Percentiles rank a stretch among this genome's conserved stretches.
These are phyloP conservation scores for Saussurea involucrata DNA, from an alignment of 129 eudicot genomes.

Conservation along the genomic window DNA sequence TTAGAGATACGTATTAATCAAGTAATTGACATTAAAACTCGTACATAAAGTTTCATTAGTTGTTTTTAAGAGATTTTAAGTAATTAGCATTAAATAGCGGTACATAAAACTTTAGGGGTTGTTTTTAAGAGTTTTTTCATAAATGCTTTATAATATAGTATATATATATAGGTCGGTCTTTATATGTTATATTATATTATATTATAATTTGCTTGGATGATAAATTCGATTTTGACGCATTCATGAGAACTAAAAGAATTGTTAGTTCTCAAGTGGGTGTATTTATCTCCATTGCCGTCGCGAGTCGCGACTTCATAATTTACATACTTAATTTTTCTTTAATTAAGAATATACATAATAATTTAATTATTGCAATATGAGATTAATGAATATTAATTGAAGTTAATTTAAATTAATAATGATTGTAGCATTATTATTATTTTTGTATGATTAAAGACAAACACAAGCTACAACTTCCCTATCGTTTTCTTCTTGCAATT, in stretches of 20 bases:
- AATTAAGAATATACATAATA: not conserved
- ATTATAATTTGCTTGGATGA: no score
- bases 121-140: no score
- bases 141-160: no score
- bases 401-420: not conserved
- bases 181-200: no score
- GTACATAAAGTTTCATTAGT: no score
- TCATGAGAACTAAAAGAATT: not conserved
- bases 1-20: no score
- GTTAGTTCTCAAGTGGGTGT: constrained; percentile 4
- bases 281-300: constrained; percentile 9
- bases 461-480: constrained; percentile 17
- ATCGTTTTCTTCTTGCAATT: constrained; percentile 5
- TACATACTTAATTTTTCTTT: not conserved
- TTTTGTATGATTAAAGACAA: constrained; percentile 22
- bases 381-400: not conserved
- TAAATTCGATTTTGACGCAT: constrained; percentile 1
- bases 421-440: not conserved
- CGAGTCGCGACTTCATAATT: not conserved
- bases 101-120: no score
- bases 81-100: no score
- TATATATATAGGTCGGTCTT: no score
- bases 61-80: no score
- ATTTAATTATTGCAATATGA: not conserved
- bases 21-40: no score